Evolutionary conservation across 176 grass and related monocot genomes (phyloP).

Genomic region (Microstegium vimineum): DNA sequence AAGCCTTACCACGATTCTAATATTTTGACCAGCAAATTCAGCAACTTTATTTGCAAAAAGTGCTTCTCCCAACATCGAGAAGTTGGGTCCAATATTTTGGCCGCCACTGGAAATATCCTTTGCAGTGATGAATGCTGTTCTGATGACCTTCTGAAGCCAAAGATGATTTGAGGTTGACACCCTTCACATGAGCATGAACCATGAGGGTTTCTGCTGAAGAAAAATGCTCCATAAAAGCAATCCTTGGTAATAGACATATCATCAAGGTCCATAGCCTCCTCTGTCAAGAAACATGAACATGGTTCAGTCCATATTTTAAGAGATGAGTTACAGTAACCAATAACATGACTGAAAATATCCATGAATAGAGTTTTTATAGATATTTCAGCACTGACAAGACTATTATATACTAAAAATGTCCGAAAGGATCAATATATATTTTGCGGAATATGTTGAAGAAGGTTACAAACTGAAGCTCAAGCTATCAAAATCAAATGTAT

Average conservation of each 20-base stretch:
- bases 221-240: constrained; percentile 78
- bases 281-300: constrained; percentile 29
- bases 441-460: too few relatives aligned
- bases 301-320: not conserved
- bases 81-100: too few relatives aligned
- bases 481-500: too few relatives aligned
- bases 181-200: constrained; percentile 34
- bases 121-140: too few relatives aligned
- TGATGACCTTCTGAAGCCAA: too few relatives aligned
- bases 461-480: too few relatives aligned
- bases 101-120: constrained; percentile 38
- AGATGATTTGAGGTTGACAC: too few relatives aligned
- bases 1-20: constrained; percentile 59
- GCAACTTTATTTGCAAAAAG: constrained; percentile 52
- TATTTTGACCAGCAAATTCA: not conserved
- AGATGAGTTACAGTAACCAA: not conserved
- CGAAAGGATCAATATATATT: too few relatives aligned
- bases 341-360: not conserved
- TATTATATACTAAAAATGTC: too few relatives aligned
- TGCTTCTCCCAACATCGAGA: constrained; percentile 35
- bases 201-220: constrained; percentile 63
- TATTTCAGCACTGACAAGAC: too few relatives aligned
- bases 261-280: constrained; percentile 66
- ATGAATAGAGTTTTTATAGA: too few relatives aligned
- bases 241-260: constrained; percentile 68